Base-by-base conservation (phyloP, 768 basidiomycete genomes). In the Amanita muscaria region DNA sequence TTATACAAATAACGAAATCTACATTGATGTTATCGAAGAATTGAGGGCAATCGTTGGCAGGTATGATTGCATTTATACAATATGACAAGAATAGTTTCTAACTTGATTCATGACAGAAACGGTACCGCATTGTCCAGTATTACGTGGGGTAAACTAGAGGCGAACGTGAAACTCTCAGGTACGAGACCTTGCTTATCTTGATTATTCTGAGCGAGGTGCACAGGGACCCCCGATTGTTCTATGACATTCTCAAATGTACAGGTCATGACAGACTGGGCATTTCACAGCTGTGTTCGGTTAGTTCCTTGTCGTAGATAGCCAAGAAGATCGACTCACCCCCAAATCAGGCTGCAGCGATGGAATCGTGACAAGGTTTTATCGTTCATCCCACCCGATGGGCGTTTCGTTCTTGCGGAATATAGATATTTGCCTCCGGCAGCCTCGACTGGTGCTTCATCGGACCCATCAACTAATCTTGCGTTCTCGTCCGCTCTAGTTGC, bases 361-460 rank as follows among this genome's bases (percentile, higher is more conserved):
- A 66, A 72, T 18, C 77, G 80, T 30, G 81, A 88, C 56, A 83
- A 77, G 54, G 63, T 72, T 1, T 65, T 97, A 32, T 94, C 93
- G 2, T 97, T 97, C 59, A 77, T 97, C 16, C 93, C 93, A 5
- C 93, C 93, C 4, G 93, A 97, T 54, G 92, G 93, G 3, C 76
- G 76, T 41, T 97, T 96, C 64, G 74, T 74, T 6, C 69, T 96
- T 15, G 76, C 83, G 56, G 86, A 91, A 51, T 97, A 96, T 57
- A 83, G 84, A 21, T 84, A 80, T 57, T 60, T 68, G 8, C 66
- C 73, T 9, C 58, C 56, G 12, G 58, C 57, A 5, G 47, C 46
- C 38, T 42, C 44, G 33, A 60, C n/a, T 51, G 57, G 15, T 44
- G 12, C 24, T 25, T 47, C 38, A 49, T 52, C 44, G 32, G 62